These are phyloP conservation scores for Plasmopara muralis DNA, from an alignment of 352 stramenopile species.

Conservation along the genomic window DNA sequence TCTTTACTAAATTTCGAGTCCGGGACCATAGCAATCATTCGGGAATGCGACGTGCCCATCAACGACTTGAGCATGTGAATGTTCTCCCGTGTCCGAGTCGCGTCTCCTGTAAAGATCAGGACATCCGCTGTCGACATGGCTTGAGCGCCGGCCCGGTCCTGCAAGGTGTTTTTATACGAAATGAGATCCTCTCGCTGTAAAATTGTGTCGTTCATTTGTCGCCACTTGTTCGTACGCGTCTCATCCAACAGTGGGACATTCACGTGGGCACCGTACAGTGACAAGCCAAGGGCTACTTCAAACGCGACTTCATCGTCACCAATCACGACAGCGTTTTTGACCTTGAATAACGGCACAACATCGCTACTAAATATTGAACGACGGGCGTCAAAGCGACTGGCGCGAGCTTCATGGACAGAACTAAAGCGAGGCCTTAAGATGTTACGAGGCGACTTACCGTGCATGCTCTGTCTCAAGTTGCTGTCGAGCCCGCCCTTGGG, in stretches of 20 bases:
- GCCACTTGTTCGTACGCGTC: conserved; percentile 48
- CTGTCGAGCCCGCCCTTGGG: neutral
- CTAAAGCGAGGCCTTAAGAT: conserved; percentile 6
- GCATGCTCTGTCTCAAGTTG: neutral
- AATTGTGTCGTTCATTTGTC: conserved; percentile 51
- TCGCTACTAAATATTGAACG: neutral
- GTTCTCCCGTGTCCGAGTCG: conserved; percentile 37
- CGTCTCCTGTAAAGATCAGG: conserved; percentile 59
- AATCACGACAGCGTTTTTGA: conserved; percentile 51
- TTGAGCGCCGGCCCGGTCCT: conserved; percentile 27
- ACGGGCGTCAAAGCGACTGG: neutral
- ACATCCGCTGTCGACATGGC: conserved; percentile 45
- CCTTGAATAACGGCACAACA: conserved; percentile 16
- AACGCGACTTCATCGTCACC: conserved; percentile 60
- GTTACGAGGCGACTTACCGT: neutral
- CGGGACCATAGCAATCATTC: conserved; percentile 51
- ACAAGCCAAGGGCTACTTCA: conserved; percentile 57
- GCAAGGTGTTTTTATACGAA: conserved; percentile 57
- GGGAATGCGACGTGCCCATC: conserved; percentile 34
- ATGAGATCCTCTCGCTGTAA: conserved; percentile 51
- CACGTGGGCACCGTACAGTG: conserved; percentile 51
- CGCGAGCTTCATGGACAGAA: conserved; percentile 1
- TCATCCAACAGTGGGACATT: conserved; percentile 57
- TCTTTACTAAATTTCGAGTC: conserved; percentile 33
- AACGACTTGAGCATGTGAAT: conserved; percentile 42